Percentiles rank a stretch among this genome's conserved stretches.
phyloP scores from a whole-genome alignment of 2,329 filamentous ascomycete species.

The Amauroascus verrucosus region DNA sequence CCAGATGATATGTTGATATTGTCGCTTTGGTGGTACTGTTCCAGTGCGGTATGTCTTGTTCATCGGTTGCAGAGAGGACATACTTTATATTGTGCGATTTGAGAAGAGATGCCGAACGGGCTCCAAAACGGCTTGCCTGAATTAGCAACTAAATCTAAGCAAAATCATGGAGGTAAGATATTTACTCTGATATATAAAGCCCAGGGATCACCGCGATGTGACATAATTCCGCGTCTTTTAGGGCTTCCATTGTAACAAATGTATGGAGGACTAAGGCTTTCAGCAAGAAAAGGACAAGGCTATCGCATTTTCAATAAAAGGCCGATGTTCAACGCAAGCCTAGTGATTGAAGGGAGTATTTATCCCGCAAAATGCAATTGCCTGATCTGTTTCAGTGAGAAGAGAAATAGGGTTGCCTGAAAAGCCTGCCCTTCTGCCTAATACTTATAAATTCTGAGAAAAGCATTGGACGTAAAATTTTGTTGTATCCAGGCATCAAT shows the following conservation, averaged over 20 bases:
- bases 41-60: conserved; percentile 4
- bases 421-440: not conserved
- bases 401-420: not conserved
- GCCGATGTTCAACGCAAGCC: not conserved
- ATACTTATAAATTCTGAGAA: not conserved
- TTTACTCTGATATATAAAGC: conserved; percentile 18
- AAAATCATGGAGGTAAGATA: not conserved
- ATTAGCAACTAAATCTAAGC: not conserved
- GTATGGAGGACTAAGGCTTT: not conserved
- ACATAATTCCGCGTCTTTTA: not conserved
- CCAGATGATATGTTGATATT: conserved; percentile 13
- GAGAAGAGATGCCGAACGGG: conserved; percentile 10
- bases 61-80: conserved; percentile 10
- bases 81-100: conserved; percentile 13
- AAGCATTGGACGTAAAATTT: not conserved
- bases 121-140: conserved; percentile 12
- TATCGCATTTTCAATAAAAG: not conserved
- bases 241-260: not conserved
- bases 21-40: conserved; percentile 5
- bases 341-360: not conserved
- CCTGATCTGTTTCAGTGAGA: not conserved
- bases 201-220: conserved; percentile 11
- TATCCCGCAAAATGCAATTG: not conserved
- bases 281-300: not conserved
- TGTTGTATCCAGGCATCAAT: not conserved